A percentile compares a stretch with the other conserved stretches of the same genome.
Evolutionary conservation across 192 early-diverging fungal species (phyloP).

Genomic region (Entomortierella chlamydospora): DNA sequence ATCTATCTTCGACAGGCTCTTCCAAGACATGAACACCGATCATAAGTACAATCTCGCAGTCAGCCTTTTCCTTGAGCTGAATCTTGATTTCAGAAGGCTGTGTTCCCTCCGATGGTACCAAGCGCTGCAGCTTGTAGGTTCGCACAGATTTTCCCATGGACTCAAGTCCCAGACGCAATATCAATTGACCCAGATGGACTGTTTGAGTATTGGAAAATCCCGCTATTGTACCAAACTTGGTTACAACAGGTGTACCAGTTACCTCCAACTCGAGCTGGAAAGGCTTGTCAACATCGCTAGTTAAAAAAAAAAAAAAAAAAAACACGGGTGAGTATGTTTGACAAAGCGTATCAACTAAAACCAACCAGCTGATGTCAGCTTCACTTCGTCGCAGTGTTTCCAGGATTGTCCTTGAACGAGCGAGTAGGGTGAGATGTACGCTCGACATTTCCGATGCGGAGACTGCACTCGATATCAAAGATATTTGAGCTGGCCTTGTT

Average conservation of each 20-base stretch:
- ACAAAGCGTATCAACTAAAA: too few species aligned
- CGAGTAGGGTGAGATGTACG: constrained; percentile 40
- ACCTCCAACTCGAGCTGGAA: constrained; percentile 45
- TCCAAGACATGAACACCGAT: constrained; percentile 41
- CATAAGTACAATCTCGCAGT: constrained; percentile 51
- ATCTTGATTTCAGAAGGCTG: constrained; percentile 3
- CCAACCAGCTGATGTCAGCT: too few species aligned
- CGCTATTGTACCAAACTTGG: constrained; percentile 48
- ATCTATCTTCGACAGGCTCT: constrained; percentile 43
- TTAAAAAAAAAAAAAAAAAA: not conserved
- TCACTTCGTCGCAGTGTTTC: constrained; percentile 48
- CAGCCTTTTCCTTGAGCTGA: constrained; percentile 29
- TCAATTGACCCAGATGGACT: constrained; percentile 28
- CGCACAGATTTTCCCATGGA: constrained; percentile 36
- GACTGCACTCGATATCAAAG: constrained; percentile 44
- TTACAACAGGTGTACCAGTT: constrained; percentile 32
- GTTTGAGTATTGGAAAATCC: constrained; percentile 43
- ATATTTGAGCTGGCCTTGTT: constrained; percentile 42
- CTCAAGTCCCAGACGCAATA: constrained; percentile 7
- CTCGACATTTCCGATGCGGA: constrained; percentile 31
- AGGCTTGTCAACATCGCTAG: constrained; percentile 37
- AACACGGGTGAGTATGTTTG: too few species aligned
- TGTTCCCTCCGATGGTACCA: not conserved
- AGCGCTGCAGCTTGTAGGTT: constrained; percentile 35
- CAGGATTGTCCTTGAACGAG: constrained; percentile 49